Evolutionary conservation across 129 eudicot species (phyloP).

Genomic region (Sambucus nigra): DNA sequence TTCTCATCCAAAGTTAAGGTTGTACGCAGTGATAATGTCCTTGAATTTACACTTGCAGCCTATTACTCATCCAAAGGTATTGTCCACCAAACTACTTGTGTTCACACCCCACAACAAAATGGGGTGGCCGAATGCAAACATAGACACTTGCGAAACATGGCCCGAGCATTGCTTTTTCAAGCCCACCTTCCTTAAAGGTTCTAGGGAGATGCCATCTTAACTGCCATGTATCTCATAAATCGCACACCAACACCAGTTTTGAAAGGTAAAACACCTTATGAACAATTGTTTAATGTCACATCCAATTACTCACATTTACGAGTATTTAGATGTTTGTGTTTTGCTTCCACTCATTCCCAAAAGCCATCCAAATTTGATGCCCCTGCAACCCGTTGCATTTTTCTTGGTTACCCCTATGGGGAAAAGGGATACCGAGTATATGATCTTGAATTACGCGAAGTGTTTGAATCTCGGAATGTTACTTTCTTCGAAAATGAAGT

Average conservation of each 20-base stretch:
- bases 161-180: not conserved
- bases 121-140: not conserved
- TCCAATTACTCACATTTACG: not conserved
- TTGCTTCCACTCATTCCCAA: not conserved
- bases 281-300: not conserved
- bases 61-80: not conserved
- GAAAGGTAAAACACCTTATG: not conserved
- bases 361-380: not conserved
- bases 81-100: not conserved
- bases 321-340: not conserved
- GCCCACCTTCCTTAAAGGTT: not conserved
- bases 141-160: not conserved
- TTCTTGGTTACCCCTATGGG: too few species aligned
- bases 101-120: slow-evolving; percentile 8
- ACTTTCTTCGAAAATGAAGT: too few species aligned
- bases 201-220: not conserved
- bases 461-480: too few species aligned
- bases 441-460: too few species aligned
- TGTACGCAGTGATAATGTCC: not conserved
- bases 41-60: not conserved
- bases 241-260: not conserved
- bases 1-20: not conserved
- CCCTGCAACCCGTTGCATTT: too few species aligned
- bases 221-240: not conserved
- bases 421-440: too few species aligned